Evolutionary conservation across 2,329 filamentous ascomycete genomes (phyloP).

Genomic region (Scopulariopsis brevicaulis): DNA sequence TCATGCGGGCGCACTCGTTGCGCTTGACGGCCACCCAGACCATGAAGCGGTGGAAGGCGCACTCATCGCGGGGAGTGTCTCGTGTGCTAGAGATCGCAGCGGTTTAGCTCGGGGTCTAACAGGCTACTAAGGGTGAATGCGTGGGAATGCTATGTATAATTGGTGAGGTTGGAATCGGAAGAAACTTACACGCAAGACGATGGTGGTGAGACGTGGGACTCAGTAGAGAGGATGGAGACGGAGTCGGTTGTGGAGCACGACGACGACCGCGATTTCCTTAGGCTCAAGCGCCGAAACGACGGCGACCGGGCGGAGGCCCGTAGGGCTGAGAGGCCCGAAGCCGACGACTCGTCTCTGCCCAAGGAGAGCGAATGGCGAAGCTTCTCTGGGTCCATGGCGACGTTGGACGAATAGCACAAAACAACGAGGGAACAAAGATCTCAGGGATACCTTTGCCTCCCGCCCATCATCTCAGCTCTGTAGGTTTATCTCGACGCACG

Average conservation of each 20-base stretch:
- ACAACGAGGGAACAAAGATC: not conserved
- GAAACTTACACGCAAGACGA: conserved; percentile 21
- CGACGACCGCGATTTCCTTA: conserved; percentile 17
- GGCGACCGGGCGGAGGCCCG: conserved; percentile 18
- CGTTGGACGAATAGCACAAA: not conserved
- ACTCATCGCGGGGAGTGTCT: conserved; percentile 30
- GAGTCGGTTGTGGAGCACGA: conserved; percentile 14
- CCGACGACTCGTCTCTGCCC: conserved; percentile 7
- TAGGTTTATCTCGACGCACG: not conserved
- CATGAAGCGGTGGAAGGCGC: conserved; percentile 41
- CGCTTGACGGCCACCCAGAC: conserved; percentile 45
- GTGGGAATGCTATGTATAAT: not conserved
- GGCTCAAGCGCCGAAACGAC: conserved; percentile 17
- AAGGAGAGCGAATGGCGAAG: conserved; percentile 1
- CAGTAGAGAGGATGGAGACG: conserved; percentile 10
- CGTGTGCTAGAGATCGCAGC: conserved; percentile 7
- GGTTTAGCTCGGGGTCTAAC: not conserved
- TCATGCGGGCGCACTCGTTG: conserved; percentile 36
- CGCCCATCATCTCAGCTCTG: not conserved
- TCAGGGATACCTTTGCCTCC: not conserved
- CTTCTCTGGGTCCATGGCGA: conserved; percentile 1
- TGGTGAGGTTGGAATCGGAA: not conserved
- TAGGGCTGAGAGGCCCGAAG: conserved; percentile 17
- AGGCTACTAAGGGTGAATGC: conserved; percentile 1
- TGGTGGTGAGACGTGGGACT: conserved; percentile 5